phyloP scores from a whole-genome alignment of 179 eudicot genomes.

The Vitellaria paradoxa region DNA sequence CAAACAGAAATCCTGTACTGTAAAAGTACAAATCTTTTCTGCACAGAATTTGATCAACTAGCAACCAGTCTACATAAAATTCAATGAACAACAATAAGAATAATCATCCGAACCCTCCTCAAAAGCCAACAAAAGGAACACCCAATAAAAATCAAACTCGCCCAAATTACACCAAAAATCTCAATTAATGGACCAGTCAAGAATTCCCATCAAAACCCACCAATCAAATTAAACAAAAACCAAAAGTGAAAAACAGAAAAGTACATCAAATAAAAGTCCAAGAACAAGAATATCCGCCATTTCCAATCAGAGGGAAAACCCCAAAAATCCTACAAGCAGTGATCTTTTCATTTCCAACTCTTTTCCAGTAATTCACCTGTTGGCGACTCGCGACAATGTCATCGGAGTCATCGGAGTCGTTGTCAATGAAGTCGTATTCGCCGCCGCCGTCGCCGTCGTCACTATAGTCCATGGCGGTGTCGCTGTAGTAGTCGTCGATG shows the following conservation, averaged over 20 bases:
- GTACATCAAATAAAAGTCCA: neutral
- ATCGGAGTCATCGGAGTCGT: conserved; percentile 54
- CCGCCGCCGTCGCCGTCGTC: conserved; percentile 48
- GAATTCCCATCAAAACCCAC: neutral
- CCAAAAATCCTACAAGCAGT: neutral
- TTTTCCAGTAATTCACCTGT: conserved; percentile 35
- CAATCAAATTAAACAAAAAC: conserved; percentile 2
- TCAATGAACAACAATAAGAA: no score
- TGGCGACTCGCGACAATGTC: conserved; percentile 41
- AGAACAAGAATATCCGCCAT: neutral
- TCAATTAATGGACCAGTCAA: neutral
- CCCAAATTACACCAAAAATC: no score
- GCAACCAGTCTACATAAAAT: neutral
- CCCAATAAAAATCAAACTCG: no score
- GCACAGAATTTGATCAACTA: neutral
- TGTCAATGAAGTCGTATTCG: conserved; percentile 53
- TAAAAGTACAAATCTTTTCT: neutral
- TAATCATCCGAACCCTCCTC: no score
- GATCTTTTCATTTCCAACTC: neutral
- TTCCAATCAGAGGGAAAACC: neutral
- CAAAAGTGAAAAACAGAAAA: neutral
- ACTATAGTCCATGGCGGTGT: conserved; percentile 27
- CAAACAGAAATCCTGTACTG: neutral
- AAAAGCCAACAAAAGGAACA: no score
- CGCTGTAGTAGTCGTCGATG: conserved; percentile 57